Conservation (phyloP, 306 rosid genomes). For the Dryas drummondii region DNA sequence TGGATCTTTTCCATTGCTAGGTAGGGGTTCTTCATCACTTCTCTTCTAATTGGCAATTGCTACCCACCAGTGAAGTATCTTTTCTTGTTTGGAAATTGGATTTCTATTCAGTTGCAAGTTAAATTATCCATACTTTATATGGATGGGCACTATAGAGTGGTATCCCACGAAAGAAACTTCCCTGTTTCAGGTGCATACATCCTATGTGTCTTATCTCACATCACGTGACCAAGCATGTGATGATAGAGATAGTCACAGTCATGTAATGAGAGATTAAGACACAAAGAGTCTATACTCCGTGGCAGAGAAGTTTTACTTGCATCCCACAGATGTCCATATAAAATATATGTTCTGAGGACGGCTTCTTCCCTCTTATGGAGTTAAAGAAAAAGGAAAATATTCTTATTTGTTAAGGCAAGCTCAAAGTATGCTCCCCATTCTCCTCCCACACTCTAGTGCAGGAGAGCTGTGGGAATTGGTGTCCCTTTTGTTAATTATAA, state of each 20-base stretch:
- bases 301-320: no score
- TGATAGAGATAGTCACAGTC: no score
- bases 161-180: not conserved
- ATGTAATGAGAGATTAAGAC: no score
- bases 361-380: no score
- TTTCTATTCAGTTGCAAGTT: not conserved
- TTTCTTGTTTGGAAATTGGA: not conserved
- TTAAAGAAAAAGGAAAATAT: not conserved
- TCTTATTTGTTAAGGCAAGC: not conserved
- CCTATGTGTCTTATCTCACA: no score
- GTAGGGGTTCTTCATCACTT: not conserved
- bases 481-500: not conserved
- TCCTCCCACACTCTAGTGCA: not conserved
- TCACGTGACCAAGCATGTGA: no score
- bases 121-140: not conserved
- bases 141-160: not conserved
- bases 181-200: no score
- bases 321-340: no score
- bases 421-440: not conserved
- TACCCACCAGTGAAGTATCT: not conserved
- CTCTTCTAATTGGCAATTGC: not conserved
- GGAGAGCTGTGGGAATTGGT: not conserved
- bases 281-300: no score
- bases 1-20: not conserved
- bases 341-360: no score